phyloP scores from a whole-genome alignment of 1,139 yeast genomes.

The Taphrina deformans region DNA sequence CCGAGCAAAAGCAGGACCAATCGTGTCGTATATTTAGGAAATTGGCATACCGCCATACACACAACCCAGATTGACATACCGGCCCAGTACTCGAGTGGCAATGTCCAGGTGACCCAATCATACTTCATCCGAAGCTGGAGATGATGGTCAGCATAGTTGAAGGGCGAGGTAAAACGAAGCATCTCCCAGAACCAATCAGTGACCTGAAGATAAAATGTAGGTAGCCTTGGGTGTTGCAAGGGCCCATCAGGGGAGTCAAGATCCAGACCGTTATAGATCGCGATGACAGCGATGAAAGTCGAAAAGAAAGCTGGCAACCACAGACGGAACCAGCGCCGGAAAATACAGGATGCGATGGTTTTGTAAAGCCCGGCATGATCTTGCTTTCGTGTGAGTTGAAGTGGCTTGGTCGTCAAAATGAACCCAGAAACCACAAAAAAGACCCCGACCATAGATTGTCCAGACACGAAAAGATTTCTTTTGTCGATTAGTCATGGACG shows the following conservation, averaged over 20 bases:
- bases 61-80: conserved; percentile 13
- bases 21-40: neutral
- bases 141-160: neutral
- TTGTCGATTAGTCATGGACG: neutral
- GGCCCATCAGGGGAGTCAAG: conserved; percentile 3
- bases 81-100: conserved; percentile 21
- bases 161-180: neutral
- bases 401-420: conserved; percentile 1
- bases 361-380: neutral
- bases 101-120: conserved; percentile 19
- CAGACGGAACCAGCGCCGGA: conserved; percentile 8
- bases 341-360: neutral
- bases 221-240: neutral
- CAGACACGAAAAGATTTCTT: conserved; percentile 9
- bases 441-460: conserved; percentile 23
- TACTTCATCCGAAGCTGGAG: neutral
- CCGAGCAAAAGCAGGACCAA: neutral
- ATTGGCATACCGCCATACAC: conserved; percentile 6
- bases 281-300: conserved; percentile 6
- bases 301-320: conserved; percentile 10
- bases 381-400: conserved; percentile 6
- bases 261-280: neutral
- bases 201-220: neutral
- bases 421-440: conserved; percentile 20
- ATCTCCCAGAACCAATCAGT: neutral